These are phyloP conservation scores for Mytilinidion resinicola DNA, from an alignment of 495 filamentous ascomycete genomes.

Conservation along the genomic window DNA sequence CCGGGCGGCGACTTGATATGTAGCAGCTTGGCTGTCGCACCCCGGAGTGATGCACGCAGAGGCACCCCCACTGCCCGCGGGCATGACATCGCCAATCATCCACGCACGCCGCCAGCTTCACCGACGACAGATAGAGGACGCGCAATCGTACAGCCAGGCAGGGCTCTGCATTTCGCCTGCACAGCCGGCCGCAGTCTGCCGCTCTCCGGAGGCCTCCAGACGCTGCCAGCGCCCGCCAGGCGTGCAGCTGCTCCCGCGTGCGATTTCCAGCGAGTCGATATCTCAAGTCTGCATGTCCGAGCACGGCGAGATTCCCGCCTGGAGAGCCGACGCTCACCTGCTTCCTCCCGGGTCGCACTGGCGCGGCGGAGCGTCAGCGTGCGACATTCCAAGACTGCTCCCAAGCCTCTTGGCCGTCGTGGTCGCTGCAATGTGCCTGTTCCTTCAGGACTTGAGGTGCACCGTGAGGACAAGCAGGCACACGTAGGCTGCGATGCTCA, in stretches of 20 bases:
- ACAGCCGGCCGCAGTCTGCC: not conserved
- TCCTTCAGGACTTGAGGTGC: constrained; percentile 28
- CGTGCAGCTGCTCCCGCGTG: not conserved
- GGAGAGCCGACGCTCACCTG: not conserved
- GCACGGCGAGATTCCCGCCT: not conserved
- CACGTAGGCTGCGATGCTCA: constrained; percentile 77
- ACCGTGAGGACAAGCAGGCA: constrained; percentile 71
- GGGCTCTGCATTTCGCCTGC: not conserved
- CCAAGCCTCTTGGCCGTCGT: no score
- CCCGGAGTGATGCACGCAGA: not conserved
- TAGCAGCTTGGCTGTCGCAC: not conserved
- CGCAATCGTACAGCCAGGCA: not conserved
- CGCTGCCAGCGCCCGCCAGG: no score
- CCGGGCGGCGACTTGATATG: no score
- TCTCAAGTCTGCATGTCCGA: not conserved
- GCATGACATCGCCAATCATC: constrained; percentile 17
- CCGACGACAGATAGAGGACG: not conserved
- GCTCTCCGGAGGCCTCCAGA: not conserved
- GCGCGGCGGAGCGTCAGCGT: no score
- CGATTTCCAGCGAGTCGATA: not conserved
- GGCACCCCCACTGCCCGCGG: constrained; percentile 3
- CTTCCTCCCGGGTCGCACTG: no score
- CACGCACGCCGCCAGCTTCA: constrained; percentile 11
- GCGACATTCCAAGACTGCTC: no score
- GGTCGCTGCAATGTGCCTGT: not conserved